Conservation (phyloP, 2,329 filamentous ascomycete genomes). For the Trichoderma brevicompactum region DNA sequence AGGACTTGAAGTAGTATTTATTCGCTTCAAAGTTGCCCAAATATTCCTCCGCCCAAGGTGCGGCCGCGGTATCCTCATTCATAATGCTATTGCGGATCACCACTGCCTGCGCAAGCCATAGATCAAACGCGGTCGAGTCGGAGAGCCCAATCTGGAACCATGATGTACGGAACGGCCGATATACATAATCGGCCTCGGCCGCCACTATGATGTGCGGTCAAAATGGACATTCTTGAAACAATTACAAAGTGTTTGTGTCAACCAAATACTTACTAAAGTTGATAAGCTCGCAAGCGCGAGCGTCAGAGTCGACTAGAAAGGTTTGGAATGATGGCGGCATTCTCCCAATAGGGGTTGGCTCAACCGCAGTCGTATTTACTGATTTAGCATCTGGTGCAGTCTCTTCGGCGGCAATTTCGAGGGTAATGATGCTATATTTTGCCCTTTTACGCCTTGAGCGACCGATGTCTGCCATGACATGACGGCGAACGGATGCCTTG, state of each 20-base stretch:
- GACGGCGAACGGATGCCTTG: slow-evolving; percentile 1
- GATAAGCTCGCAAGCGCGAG: slow-evolving; percentile 14
- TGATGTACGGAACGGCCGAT: slow-evolving; percentile 14
- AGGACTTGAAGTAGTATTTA: slow-evolving; percentile 2
- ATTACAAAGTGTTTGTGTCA: fast-evolving
- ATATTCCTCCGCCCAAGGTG: not conserved
- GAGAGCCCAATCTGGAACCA: slow-evolving; percentile 15
- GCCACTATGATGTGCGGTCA: not conserved
- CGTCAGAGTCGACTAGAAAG: not conserved
- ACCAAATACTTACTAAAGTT: not conserved
- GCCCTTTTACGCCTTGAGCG: slow-evolving; percentile 13
- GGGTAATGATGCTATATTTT: not conserved
- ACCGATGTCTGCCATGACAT: slow-evolving; percentile 18
- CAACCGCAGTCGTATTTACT: not conserved
- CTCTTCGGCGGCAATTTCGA: not conserved
- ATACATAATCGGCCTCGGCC: slow-evolving; percentile 11
- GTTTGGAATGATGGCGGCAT: slow-evolving; percentile 19
- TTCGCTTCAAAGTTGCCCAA: not conserved
- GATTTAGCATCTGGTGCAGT: not conserved
- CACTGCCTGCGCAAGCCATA: slow-evolving; percentile 6
- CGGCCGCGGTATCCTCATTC: not conserved
- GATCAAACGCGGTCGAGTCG: slow-evolving; percentile 6
- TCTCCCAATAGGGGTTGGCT: not conserved
- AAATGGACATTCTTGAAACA: not conserved
- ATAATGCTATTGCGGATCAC: not conserved